Percentiles rank a stretch among this genome's conserved stretches.
Conservation (phyloP, 2,329 filamentous ascomycete species). For the Alternaria sp. region DNA sequence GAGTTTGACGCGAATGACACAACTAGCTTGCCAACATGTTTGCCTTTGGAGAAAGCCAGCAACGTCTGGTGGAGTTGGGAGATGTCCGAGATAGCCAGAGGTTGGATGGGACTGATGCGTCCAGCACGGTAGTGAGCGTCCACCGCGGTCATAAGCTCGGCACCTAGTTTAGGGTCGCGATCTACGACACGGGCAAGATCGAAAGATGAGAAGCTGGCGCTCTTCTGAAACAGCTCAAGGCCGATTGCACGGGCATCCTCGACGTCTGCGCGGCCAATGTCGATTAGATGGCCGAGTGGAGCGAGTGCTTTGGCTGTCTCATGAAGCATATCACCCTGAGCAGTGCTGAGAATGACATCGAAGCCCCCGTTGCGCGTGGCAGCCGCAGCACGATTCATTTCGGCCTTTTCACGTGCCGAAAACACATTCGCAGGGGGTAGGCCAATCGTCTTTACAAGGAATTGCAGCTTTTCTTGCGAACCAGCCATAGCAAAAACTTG, state of each 20-base stretch:
- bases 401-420: slow-evolving; percentile 11
- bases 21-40: slow-evolving; percentile 23
- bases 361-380: slow-evolving; percentile 34
- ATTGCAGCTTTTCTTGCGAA: slow-evolving; percentile 19
- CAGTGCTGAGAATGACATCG: slow-evolving; percentile 38
- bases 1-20: slow-evolving; percentile 5
- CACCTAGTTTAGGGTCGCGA: slow-evolving; percentile 2
- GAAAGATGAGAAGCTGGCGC: slow-evolving; percentile 30
- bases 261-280: slow-evolving; percentile 27
- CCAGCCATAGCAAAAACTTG: slow-evolving; percentile 36
- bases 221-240: slow-evolving; percentile 24
- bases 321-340: background rate
- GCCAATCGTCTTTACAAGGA: background rate
- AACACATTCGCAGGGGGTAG: background rate
- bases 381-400: background rate
- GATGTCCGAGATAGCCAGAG: slow-evolving; percentile 4
- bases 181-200: slow-evolving; percentile 17
- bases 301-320: slow-evolving; percentile 17
- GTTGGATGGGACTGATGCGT: slow-evolving; percentile 1
- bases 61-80: slow-evolving; percentile 12
- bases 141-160: slow-evolving; percentile 4
- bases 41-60: slow-evolving; percentile 13
- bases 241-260: slow-evolving; percentile 6
- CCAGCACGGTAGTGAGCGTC: slow-evolving; percentile 7
- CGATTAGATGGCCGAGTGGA: slow-evolving; percentile 45